Evolutionary conservation across 305 asterid genomes (phyloP).

Genomic region (Galium porrigens): DNA sequence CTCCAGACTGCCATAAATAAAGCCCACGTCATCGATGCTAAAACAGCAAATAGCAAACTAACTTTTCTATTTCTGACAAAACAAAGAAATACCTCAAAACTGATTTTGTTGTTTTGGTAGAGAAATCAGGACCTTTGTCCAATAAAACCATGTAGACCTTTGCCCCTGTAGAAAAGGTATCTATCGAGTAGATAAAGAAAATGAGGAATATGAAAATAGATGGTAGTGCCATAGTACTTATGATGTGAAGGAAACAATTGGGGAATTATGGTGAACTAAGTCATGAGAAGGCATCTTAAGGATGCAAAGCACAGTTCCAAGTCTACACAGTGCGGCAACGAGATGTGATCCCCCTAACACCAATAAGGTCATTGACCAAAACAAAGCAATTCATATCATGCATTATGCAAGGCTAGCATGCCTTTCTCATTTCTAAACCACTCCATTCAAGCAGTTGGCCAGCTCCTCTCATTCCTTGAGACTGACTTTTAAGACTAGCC

Average conservation of each 20-base stretch:
- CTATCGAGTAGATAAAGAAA: constrained; percentile 13
- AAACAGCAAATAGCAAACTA: not conserved
- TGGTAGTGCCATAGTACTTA: constrained; percentile 17
- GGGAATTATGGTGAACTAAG: not conserved
- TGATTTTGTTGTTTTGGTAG: constrained; percentile 8
- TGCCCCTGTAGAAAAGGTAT: constrained; percentile 20
- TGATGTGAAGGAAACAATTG: not conserved
- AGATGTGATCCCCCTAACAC: not conserved
- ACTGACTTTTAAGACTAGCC: not conserved
- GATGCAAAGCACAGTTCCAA: constrained; percentile 7
- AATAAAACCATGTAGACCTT: constrained; percentile 38
- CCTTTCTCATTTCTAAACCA: constrained; percentile 32
- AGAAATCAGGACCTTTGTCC: constrained; percentile 35
- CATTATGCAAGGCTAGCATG: constrained; percentile 20
- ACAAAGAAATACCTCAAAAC: constrained; percentile 9
- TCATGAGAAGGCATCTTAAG: constrained; percentile 3
- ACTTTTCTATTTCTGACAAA: not conserved
- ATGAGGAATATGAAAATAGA: constrained; percentile 16
- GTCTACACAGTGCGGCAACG: not conserved
- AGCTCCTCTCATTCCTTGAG: not conserved
- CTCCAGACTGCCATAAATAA: constrained; percentile 22
- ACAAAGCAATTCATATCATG: constrained; percentile 8
- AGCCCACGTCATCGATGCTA: not conserved
- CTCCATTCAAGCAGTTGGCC: constrained; percentile 26
- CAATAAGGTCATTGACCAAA: constrained; percentile 10